These are phyloP conservation scores for Colletotrichum sp. DNA, from an alignment of 2,329 filamentous ascomycete genomes.

Conservation along the genomic window DNA sequence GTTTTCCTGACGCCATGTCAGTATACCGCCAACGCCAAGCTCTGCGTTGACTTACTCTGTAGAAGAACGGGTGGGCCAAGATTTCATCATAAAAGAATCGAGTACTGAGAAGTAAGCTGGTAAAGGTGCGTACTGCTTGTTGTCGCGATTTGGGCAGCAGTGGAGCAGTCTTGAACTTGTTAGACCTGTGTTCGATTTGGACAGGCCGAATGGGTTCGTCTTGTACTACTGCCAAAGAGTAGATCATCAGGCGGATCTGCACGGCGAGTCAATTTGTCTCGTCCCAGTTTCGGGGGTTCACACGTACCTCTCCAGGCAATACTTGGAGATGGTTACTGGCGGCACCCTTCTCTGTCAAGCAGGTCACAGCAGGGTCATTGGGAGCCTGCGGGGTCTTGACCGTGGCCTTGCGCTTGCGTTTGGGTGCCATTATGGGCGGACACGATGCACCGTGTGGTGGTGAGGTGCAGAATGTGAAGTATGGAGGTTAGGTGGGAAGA, in stretches of 20 bases:
- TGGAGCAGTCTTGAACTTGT: background rate
- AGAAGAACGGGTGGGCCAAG: background rate
- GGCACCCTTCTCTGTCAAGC: background rate
- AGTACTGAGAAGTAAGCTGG: background rate
- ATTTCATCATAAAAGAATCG: background rate
- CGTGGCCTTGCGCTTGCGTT: background rate
- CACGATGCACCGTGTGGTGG: background rate
- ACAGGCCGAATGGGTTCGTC: background rate
- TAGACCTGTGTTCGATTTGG: background rate
- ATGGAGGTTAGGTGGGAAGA: background rate
- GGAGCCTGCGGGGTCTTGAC: background rate
- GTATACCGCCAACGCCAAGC: background rate
- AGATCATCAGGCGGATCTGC: background rate
- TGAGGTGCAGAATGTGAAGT: background rate
- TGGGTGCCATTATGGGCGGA: background rate
- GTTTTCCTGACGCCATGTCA: background rate
- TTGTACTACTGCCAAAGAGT: background rate
- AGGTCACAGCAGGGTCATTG: background rate
- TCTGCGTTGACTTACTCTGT: background rate
- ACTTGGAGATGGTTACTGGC: background rate
- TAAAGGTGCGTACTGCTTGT: background rate
- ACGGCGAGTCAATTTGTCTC: background rate
- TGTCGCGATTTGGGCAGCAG: background rate
- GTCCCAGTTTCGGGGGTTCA: background rate
- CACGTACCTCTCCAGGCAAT: background rate